These are phyloP conservation scores for Leccinum ochraceum DNA, from an alignment of 768 basidiomycete species.

Conservation along the genomic window DNA sequence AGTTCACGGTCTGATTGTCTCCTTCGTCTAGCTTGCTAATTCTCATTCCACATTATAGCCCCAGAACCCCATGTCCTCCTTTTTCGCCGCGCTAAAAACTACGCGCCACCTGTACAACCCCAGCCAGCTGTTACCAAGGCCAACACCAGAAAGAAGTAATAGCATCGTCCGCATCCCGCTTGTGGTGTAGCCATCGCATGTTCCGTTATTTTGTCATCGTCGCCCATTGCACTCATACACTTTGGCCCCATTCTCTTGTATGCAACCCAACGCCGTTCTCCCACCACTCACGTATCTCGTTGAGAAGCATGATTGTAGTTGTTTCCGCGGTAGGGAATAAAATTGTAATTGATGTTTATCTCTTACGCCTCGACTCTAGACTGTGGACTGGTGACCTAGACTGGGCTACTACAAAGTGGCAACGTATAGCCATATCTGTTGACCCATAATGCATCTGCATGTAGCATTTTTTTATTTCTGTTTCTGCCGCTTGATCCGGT, in stretches of 20 bases:
- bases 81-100: constrained; percentile 81
- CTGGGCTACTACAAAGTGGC: not conserved
- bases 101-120: constrained; percentile 52
- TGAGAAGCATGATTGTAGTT: constrained; percentile 12
- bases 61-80: constrained; percentile 94
- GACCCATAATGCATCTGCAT: not conserved
- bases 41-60: constrained; percentile 45
- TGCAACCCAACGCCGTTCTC: constrained; percentile 8
- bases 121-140: constrained; percentile 38
- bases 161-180: constrained; percentile 8
- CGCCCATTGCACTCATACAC: constrained; percentile 21
- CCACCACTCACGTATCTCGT: constrained; percentile 7
- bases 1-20: constrained; percentile 73
- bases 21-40: not conserved
- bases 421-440: not conserved
- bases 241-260: constrained; percentile 14
- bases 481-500: not conserved
- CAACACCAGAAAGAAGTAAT: constrained; percentile 46
- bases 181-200: constrained; percentile 21
- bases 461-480: not conserved
- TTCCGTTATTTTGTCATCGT: constrained; percentile 23
- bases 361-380: constrained; percentile 12
- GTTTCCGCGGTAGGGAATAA: constrained; percentile 10
- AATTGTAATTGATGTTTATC: constrained; percentile 12
- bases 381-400: not conserved